Percentiles rank a stretch among this genome's conserved stretches.
These are phyloP conservation scores for Neoboletus magnificus DNA, from an alignment of 768 basidiomycete species.

Conservation along the genomic window DNA sequence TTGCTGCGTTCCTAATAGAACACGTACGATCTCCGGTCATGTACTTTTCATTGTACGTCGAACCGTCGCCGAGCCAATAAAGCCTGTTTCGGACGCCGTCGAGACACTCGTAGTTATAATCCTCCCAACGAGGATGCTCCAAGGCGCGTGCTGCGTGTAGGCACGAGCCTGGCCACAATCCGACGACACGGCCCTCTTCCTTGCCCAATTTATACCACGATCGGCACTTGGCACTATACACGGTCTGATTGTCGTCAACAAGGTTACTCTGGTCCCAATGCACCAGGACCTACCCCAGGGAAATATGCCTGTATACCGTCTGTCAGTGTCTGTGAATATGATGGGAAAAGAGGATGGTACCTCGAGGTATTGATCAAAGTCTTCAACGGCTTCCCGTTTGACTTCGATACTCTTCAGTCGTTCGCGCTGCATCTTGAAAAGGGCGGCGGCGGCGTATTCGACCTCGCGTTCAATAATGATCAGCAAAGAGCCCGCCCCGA, in stretches of 20 bases:
- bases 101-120: conserved; percentile 50
- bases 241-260: conserved; percentile 40
- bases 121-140: conserved; percentile 61
- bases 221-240: conserved; percentile 54
- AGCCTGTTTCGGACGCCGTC: conserved; percentile 46
- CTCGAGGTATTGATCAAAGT: conserved; percentile 60
- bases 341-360: conserved; percentile 23
- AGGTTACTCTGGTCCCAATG: neutral
- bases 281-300: conserved; percentile 3
- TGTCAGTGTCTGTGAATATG: neutral
- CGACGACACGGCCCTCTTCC: conserved; percentile 51
- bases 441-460: conserved; percentile 52
- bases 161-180: conserved; percentile 59
- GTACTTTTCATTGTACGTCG: conserved; percentile 49
- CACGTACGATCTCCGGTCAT: conserved; percentile 36
- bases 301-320: conserved; percentile 10
- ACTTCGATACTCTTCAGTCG: conserved; percentile 59
- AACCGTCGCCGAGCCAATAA: conserved; percentile 61
- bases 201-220: conserved; percentile 66
- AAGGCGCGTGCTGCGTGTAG: conserved; percentile 50
- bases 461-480: conserved; percentile 54
- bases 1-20: neutral
- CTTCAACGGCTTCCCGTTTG: conserved; percentile 55
- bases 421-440: conserved; percentile 61
- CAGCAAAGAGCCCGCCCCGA: conserved; percentile 55